A percentile compares a stretch with the other conserved stretches of the same genome.
Evolutionary conservation across 495 filamentous ascomycete species (phyloP).

Genomic region (Baudoinia panamericana): DNA sequence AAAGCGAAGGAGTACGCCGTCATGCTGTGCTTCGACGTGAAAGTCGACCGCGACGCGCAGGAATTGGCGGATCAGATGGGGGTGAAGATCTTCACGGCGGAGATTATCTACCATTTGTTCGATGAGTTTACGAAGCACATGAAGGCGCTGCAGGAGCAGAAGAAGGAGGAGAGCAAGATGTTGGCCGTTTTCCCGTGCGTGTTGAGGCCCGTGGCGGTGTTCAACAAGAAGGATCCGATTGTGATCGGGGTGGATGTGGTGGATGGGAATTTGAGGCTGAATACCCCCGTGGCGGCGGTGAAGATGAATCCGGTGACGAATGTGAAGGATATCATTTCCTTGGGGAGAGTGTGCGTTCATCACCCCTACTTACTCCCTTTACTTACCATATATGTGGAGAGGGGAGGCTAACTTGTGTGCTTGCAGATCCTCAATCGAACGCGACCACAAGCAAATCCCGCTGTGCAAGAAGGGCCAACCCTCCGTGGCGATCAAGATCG

Average conservation of each 20-base stretch:
- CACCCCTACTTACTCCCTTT: slow-evolving; percentile 1
- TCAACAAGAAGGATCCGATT: slow-evolving; percentile 97
- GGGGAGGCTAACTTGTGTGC: slow-evolving; percentile 10
- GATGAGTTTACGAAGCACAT: slow-evolving; percentile 93
- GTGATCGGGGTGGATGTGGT: slow-evolving; percentile 90
- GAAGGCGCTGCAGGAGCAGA: slow-evolving; percentile 67
- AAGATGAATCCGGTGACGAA: slow-evolving; percentile 66
- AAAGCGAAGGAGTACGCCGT: slow-evolving; percentile 90
- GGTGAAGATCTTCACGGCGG: slow-evolving; percentile 95
- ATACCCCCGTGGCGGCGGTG: slow-evolving; percentile 78
- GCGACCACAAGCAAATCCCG: slow-evolving; percentile 87
- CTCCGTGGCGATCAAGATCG: slow-evolving; percentile 94
- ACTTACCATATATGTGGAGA: too few species aligned
- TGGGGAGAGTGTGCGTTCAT: slow-evolving; percentile 87
- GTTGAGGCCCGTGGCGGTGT: slow-evolving; percentile 75
- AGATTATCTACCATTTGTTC: slow-evolving; percentile 99
- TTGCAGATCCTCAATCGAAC: slow-evolving; percentile 56
- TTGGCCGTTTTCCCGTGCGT: slow-evolving; percentile 95
- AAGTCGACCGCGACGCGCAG: slow-evolving; percentile 92
- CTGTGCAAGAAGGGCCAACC: slow-evolving; percentile 93
- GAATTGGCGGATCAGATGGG: slow-evolving; percentile 86
- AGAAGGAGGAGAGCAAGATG: slow-evolving; percentile 92
- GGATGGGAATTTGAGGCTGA: slow-evolving; percentile 71
- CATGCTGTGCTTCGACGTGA: slow-evolving; percentile 99
- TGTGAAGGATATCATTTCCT: slow-evolving; percentile 62